phyloP scores from a whole-genome alignment of 1,284 basidiomycete genomes.

The Pseudozyma hubeiensis region DNA sequence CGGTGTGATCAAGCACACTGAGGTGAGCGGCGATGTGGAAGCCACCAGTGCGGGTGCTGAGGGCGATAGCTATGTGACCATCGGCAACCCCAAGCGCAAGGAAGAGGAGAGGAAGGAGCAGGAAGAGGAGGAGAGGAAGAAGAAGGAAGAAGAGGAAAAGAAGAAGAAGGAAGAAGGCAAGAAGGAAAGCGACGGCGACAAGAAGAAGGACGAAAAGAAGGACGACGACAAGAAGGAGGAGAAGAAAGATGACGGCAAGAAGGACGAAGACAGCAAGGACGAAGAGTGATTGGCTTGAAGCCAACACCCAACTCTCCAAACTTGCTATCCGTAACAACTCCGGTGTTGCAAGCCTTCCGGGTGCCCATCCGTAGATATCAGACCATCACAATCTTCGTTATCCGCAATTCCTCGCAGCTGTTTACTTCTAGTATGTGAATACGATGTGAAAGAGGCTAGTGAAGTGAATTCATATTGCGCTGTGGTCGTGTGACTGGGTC shows the following conservation, averaged over 20 bases:
- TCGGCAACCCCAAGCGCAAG: slow-evolving; percentile 56
- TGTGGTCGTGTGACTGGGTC: slow-evolving; percentile 20
- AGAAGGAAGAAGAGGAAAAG: slow-evolving; percentile 45
- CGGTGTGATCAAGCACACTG: slow-evolving; percentile 46
- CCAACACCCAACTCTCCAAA: no score
- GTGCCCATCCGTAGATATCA: no score
- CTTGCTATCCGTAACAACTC: no score
- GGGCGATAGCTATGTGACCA: slow-evolving; percentile 55
- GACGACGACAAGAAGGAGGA: slow-evolving; percentile 16
- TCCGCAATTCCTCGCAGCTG: no score
- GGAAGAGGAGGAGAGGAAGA: slow-evolving; percentile 43
- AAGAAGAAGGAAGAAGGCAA: slow-evolving; percentile 53
- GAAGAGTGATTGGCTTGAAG: background rate
- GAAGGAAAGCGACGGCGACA: slow-evolving; percentile 29
- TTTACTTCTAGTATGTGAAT: no score
- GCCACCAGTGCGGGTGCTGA: slow-evolving; percentile 45
- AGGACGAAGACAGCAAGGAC: background rate
- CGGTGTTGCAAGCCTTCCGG: no score
- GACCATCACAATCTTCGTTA: no score
- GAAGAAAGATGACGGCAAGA: slow-evolving; percentile 15
- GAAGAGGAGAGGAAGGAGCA: slow-evolving; percentile 49
- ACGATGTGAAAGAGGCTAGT: background rate
- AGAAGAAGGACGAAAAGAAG: slow-evolving; percentile 27
- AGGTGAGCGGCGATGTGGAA: slow-evolving; percentile 57
- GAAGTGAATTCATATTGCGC: background rate